These are phyloP conservation scores for Lantana camara DNA, from an alignment of 257 asterid genomes.

Conservation along the genomic window DNA sequence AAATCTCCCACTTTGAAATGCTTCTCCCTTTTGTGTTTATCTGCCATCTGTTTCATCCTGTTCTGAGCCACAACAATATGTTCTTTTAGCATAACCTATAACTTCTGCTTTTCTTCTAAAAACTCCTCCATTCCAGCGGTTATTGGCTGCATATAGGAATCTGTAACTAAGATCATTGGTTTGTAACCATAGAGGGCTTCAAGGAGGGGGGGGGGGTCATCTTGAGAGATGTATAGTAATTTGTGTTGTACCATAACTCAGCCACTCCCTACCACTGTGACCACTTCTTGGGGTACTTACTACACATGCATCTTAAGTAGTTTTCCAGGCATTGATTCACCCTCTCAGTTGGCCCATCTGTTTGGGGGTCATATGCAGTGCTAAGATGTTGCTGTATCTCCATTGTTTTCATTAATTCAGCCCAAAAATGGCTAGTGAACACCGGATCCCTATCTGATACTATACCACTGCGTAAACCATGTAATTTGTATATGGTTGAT, in stretches of 20 bases:
- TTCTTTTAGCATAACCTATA: neutral
- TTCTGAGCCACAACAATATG: neutral
- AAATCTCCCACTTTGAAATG: neutral
- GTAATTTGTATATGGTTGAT: neutral
- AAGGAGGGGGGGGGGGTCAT: conserved; percentile 13
- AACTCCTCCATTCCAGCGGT: too few relatives aligned
- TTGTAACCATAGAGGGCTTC: conserved; percentile 13
- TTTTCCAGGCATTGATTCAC: neutral
- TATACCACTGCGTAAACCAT: neutral
- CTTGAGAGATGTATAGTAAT: neutral
- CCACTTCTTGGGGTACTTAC: too few relatives aligned
- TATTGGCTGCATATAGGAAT: neutral
- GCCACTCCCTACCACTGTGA: neutral
- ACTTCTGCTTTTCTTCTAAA: too few relatives aligned
- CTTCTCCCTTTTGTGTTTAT: neutral
- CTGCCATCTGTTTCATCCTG: neutral
- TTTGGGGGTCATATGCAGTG: neutral
- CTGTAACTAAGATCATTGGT: neutral
- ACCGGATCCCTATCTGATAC: neutral
- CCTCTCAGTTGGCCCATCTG: neutral
- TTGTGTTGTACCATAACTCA: conserved; percentile 22
- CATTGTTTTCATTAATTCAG: neutral
- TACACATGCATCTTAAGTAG: neutral
- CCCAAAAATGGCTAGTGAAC: neutral
- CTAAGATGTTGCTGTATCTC: neutral